Base-by-base conservation (phyloP, 2,329 filamentous ascomycete genomes). In the Thermomyces lanuginosus region DNA sequence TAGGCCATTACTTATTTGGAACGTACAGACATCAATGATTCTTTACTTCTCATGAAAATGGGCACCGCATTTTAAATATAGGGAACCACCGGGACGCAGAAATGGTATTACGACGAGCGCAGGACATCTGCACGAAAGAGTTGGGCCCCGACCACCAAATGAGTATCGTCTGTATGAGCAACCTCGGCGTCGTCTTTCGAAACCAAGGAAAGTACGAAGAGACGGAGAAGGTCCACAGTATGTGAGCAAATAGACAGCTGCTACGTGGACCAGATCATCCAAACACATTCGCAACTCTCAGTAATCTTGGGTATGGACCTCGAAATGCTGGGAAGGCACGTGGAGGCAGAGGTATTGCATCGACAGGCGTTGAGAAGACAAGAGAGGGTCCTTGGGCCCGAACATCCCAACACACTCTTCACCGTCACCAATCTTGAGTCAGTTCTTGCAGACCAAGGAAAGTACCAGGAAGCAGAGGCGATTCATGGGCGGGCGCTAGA, bases 261-360 rank as follows among this genome's bases (percentile, higher is more conserved):
- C 15, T 19, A 16, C 4, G 12, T 24, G 16, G 11, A 35, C 16
- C 28, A 40, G 22, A 36, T 34, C 38, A 41, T 32, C 36, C 32
- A 18, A 17, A 30, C 26, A 41, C 35, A 10, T 31, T 45, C 4
- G 24, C 6, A 3, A 41, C 31, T 22, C 29, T 37, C 25, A 27
- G 11, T 16, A 31, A 37, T 22, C 24, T 45, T 8, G 37, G 27
- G n/a, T 14, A 6, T 7, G 29, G 29, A 11, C 28, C 31, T n/a
- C 6, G 19, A 13, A 10, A 28, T 24, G 22, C 36, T 38, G 23
- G 34, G 34, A 12, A 25, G 28, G 13, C 35, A 29, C 25, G 29
- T 34, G 17, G 34, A 40, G 15, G 34, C 37, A 0, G 37, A 36
- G 29, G 17, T 27, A 15, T 24, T 37, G 5, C 9, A 20, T 5